Percentiles rank a stretch among this genome's conserved stretches.
These are phyloP conservation scores for Friedmanniomyces endolithicus DNA, from an alignment of 495 filamentous ascomycete genomes.

Conservation along the genomic window DNA sequence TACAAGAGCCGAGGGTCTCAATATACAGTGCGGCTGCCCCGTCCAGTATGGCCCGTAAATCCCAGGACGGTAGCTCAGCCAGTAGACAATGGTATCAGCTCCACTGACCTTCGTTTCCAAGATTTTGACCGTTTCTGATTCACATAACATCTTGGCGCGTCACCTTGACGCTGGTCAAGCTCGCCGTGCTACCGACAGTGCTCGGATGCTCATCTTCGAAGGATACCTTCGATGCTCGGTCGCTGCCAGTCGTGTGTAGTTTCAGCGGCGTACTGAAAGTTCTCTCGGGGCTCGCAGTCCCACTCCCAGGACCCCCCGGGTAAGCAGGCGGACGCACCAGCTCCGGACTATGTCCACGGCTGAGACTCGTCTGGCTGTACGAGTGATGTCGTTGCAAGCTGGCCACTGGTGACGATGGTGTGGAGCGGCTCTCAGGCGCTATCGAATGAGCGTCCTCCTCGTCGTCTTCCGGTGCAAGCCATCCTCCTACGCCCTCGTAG, in stretches of 20 bases:
- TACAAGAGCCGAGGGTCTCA: too few relatives aligned
- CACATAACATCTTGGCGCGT: background rate
- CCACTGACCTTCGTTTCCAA: background rate
- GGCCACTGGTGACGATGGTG: slow-evolving; percentile 43
- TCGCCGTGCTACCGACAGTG: background rate
- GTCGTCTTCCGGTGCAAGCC: slow-evolving; percentile 45
- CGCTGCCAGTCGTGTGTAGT: background rate
- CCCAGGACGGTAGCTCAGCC: too few relatives aligned
- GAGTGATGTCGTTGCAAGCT: background rate
- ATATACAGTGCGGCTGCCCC: too few relatives aligned
- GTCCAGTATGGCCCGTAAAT: too few relatives aligned
- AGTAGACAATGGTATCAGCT: too few relatives aligned
- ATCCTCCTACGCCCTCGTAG: slow-evolving; percentile 79
- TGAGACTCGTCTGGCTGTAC: background rate
- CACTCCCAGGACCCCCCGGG: slow-evolving; percentile 4
- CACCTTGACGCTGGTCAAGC: background rate
- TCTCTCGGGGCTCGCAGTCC: slow-evolving; percentile 12
- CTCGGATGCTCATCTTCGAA: background rate
- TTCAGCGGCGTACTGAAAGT: slow-evolving; percentile 8
- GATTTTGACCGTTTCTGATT: background rate
- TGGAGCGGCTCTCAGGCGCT: slow-evolving; percentile 47
- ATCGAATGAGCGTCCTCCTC: slow-evolving; percentile 58
- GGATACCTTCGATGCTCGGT: background rate
- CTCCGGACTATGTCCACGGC: slow-evolving; percentile 14
- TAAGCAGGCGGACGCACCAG: slow-evolving; percentile 3